Conservation (phyloP, 176 grass and related monocot genomes). For the Avena insularis region DNA sequence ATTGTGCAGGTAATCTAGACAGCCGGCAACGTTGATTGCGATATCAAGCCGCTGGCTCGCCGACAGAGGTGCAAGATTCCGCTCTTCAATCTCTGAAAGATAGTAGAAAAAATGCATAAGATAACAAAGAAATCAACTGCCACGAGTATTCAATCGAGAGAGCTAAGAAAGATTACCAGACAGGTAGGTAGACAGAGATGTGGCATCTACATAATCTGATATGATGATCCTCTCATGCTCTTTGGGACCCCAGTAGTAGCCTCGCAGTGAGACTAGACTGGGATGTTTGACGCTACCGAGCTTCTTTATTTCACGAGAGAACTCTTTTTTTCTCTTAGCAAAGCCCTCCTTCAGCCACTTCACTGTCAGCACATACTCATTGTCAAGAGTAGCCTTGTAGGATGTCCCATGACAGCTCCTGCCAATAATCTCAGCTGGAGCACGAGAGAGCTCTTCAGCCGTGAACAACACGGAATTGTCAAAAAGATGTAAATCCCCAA, state of each 20-base stretch:
- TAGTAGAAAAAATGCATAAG: slow-evolving; percentile 41
- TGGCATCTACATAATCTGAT: slow-evolving; percentile 79
- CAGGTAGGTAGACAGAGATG: slow-evolving; percentile 71
- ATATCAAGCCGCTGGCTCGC: slow-evolving; percentile 59
- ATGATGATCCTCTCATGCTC: slow-evolving; percentile 91
- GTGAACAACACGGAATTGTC: slow-evolving; percentile 68
- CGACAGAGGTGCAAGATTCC: slow-evolving; percentile 61
- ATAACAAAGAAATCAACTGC: not conserved
- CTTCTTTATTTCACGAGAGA: slow-evolving; percentile 92
- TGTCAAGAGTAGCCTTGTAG: slow-evolving; percentile 87
- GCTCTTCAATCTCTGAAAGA: slow-evolving; percentile 66
- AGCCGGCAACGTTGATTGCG: slow-evolving; percentile 60
- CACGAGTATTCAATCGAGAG: not conserved
- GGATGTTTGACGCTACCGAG: slow-evolving; percentile 75
- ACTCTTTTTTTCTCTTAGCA: slow-evolving; percentile 91
- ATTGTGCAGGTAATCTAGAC: slow-evolving; percentile 87
- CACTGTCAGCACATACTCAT: slow-evolving; percentile 68
- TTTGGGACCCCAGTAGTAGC: slow-evolving; percentile 93
- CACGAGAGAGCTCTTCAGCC: slow-evolving; percentile 78
- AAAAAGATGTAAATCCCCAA: slow-evolving; percentile 86
- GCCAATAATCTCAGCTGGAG: slow-evolving; percentile 89
- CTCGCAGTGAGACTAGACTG: slow-evolving; percentile 74
- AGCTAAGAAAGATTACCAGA: slow-evolving; percentile 62
- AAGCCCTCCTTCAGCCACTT: slow-evolving; percentile 96
- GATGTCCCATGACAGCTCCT: slow-evolving; percentile 94